These are phyloP conservation scores for Diaporthe batatas DNA, from an alignment of 2,329 filamentous ascomycete genomes.

Conservation along the genomic window DNA sequence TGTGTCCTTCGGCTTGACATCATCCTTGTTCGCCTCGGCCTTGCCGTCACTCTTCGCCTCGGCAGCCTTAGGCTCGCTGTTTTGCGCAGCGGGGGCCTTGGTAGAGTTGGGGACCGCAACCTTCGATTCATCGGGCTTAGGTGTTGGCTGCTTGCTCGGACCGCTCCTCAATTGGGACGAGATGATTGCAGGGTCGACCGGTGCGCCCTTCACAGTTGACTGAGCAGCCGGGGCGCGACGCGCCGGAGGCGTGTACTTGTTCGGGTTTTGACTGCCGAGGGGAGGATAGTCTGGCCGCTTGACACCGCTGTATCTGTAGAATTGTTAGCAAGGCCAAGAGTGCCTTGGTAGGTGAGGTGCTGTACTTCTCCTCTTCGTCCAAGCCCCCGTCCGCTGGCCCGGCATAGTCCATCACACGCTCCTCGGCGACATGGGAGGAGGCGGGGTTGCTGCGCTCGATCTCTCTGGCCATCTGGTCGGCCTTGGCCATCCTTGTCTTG, in stretches of 20 bases:
- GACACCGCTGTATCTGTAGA: conserved; percentile 87
- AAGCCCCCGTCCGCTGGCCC: conserved; percentile 74
- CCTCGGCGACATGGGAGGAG: conserved; percentile 90
- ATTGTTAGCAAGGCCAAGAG: conserved; percentile 44
- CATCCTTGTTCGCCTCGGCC: conserved; percentile 47
- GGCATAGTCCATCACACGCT: conserved; percentile 80
- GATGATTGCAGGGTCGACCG: conserved; percentile 90
- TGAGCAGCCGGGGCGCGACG: conserved; percentile 82
- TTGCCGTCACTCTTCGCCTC: conserved; percentile 45
- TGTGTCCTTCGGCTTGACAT: conserved; percentile 49
- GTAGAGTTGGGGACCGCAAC: conserved; percentile 40
- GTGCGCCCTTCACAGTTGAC: conserved; percentile 80
- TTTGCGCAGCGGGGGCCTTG: conserved; percentile 46
- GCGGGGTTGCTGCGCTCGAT: conserved; percentile 82
- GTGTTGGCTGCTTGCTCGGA: conserved; percentile 56
- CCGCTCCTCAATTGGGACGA: conserved; percentile 78
- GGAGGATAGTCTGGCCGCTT: conserved; percentile 78
- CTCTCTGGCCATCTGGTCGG: conserved; percentile 87
- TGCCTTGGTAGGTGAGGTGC: conserved; percentile 33
- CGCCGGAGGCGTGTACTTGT: conserved; percentile 92
- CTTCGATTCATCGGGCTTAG: conserved; percentile 55
- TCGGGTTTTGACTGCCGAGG: conserved; percentile 65
- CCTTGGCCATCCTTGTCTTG: conserved; percentile 80
- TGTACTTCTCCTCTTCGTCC: conserved; percentile 94
- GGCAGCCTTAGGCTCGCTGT: conserved; percentile 50